Base-by-base conservation (phyloP, 495 filamentous ascomycete species). In the Choiromyces venosus region DNA sequence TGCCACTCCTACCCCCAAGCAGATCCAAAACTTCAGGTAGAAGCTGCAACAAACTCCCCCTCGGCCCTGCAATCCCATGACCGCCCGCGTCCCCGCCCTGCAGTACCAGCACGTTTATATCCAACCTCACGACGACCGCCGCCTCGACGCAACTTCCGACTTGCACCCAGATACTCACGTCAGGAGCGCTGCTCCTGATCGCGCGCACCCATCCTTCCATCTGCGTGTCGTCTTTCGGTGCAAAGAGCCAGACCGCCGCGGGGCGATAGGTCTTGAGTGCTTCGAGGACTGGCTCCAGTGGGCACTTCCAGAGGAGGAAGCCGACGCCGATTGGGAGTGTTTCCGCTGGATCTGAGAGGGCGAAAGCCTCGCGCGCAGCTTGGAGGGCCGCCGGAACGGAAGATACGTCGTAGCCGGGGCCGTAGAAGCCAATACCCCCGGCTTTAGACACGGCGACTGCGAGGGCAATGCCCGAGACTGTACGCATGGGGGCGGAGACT, bases 11-110 rank as follows among this genome's bases (percentile, higher is more conserved):
- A 6, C 76, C 76, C 33, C 83, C 81, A 68, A 93, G 67, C 67
- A 84, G 80, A 78, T 91, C 89, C n/a, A 78, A 79, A 2, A 88
- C 81, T 78, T 91, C 89, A 0, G 88, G 88, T 4, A 91, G 76
- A 14, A 91, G 77, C 4, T 84, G 70, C 66, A 89, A 82, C 1
- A 93, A 76, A 1, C 91, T 87, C 1, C 89, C 85, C 2, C 88
- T 88, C 0, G 79, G 76, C 0, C 80, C 85, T 0, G 52, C 29
- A 37, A 87, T 86, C 61, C 91, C 91, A 79, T 95, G 92, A 0
- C 92, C 92, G 0, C 92, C 92, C 0, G 92, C 88, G 75, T 94
- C 92, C 0, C 79, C 79, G 0, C 92, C 92, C 78, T 94, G 92
- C 3, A 92, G 84, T 2, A 93, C 89, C 0, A 94, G 76, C 8